These are phyloP conservation scores for Yamadazyma atmosphaerica DNA, from an alignment of 1,139 yeast species.

Conservation along the genomic window DNA sequence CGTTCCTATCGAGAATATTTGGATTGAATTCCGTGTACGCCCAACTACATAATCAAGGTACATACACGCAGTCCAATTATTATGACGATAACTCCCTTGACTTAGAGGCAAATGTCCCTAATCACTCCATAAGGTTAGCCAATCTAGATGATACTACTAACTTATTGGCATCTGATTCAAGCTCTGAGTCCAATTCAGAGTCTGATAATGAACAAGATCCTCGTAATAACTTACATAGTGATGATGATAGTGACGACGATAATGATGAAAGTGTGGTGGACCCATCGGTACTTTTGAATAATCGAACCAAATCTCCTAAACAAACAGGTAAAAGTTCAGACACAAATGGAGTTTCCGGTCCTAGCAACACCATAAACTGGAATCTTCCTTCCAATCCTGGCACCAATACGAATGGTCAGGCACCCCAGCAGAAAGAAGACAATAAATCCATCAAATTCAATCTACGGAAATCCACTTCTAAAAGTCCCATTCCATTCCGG, in stretches of 20 bases:
- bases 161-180: conserved; percentile 36
- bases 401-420: background rate
- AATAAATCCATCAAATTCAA: conserved; percentile 12
- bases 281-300: background rate
- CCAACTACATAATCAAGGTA: conserved; percentile 34
- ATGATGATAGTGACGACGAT: conserved; percentile 9
- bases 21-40: conserved; percentile 53
- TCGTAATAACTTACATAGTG: conserved; percentile 1
- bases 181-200: conserved; percentile 37
- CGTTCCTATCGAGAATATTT: conserved; percentile 57
- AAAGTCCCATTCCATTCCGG: conserved; percentile 14
- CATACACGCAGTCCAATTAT: conserved; percentile 36
- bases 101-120: conserved; percentile 14
- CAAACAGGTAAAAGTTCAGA: background rate
- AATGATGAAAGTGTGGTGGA: conserved; percentile 5
- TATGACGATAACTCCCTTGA: conserved; percentile 30
- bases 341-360: background rate
- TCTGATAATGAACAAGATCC: conserved; percentile 9
- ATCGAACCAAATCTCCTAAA: background rate
- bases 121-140: conserved; percentile 4
- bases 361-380: background rate
- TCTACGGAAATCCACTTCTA: conserved; percentile 9
- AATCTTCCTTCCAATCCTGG: background rate
- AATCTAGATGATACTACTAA: conserved; percentile 11
- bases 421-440: conserved; percentile 1